Evolutionary conservation across 1,284 basidiomycete species (phyloP), one percentile per base, ranked within the genome.

Genomic region (Cryptococcus sp.): DNA sequence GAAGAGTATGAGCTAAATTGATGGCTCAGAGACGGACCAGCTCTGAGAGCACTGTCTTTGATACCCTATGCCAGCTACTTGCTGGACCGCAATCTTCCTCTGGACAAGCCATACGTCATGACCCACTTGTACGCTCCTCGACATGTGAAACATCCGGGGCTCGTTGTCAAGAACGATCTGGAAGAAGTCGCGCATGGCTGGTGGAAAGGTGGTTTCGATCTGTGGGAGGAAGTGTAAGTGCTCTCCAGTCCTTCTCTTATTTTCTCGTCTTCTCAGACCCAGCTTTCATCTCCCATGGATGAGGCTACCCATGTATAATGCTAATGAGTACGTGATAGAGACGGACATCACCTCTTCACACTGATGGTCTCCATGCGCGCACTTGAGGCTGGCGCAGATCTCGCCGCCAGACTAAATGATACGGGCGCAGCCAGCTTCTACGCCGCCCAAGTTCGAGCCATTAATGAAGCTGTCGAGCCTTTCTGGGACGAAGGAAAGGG

Each of bases 91-190:
- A 74, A 64, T 10, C 64, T 50, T 22, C 59, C 64, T 3, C 52
- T 63, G n/a, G 77, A 80, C 57, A n/a, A 62, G 3, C 44, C 54
- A 0, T 81, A 75, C 63, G 71, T 81, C 52, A 51, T 55, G 7
- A 51, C 65, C 0, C 58, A 73, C 13, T 65, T 82, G 6, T 82
- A 81, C 65, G 63, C 78, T 50, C 52, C 70, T 0, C 25, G 38
- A 4, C 22, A 57, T 10, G 17, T 73, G 0, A 52, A 59, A 8
- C 39, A 62, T 1, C 57, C 58, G 22, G 73, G 73, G 7, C 69
- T 62, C 17, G 73, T 80, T 11, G 75, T 83, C 68, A 81, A 80
- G 70, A 80, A 79, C 46, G 82, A 83, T 61, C 67, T 82, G 19
- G 81, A 83, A 57, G 80, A 81, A 58, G 75, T 81, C 8, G 76